Conservation (phyloP, 1,139 yeast genomes). For the Taphrina wiesneri region DNA sequence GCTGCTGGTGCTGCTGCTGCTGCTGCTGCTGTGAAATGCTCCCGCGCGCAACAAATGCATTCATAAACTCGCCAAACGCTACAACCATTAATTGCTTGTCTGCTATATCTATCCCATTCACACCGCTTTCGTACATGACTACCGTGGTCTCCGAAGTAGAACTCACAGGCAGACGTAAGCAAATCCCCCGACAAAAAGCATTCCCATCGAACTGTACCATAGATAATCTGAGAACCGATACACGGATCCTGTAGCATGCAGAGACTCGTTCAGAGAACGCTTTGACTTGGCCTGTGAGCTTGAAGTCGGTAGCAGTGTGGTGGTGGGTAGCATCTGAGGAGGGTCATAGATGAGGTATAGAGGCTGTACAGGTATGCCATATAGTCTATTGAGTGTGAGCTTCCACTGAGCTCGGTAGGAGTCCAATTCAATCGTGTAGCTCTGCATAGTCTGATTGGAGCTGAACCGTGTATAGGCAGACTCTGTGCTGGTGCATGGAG, state of each 20-base stretch:
- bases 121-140: background rate
- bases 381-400: constrained; percentile 63
- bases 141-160: background rate
- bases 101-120: too few relatives aligned
- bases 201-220: constrained; percentile 40
- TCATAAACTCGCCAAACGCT: too few relatives aligned
- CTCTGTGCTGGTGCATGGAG: constrained; percentile 64
- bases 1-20: too few relatives aligned
- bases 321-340: constrained; percentile 92
- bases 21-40: too few relatives aligned
- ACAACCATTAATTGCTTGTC: too few relatives aligned
- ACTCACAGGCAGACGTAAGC: background rate
- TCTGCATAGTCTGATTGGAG: constrained; percentile 62
- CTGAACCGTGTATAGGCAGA: constrained; percentile 71
- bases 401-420: constrained; percentile 39
- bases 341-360: constrained; percentile 88
- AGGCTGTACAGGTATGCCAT: constrained; percentile 83
- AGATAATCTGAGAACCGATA: background rate
- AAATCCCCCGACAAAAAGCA: constrained; percentile 40
- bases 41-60: too few relatives aligned
- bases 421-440: constrained; percentile 46
- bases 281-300: constrained; percentile 42
- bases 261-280: constrained; percentile 35
- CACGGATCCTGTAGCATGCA: background rate
- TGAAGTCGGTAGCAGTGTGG: constrained; percentile 44